A percentile compares a stretch with the other conserved stretches of the same genome.
Conservation (phyloP, 331 rosid species). For the Telfairia occidentalis region DNA sequence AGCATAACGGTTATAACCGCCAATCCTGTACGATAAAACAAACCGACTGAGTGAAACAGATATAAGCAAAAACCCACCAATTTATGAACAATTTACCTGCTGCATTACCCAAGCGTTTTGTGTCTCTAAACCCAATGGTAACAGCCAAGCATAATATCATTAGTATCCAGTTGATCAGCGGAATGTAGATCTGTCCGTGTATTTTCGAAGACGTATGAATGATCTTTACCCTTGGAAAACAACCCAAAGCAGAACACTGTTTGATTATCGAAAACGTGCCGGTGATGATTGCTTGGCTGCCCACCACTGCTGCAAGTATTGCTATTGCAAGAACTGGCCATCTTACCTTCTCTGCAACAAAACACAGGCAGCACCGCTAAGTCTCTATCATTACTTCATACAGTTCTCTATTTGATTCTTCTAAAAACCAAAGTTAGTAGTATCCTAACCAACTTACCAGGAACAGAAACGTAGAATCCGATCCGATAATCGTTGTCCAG, state of each 20-base stretch:
- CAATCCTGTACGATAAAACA: slow-evolving; percentile 50
- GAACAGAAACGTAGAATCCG: slow-evolving; percentile 94
- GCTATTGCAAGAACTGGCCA: slow-evolving; percentile 98
- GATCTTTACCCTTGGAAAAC: slow-evolving; percentile 82
- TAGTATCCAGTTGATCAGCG: slow-evolving; percentile 87
- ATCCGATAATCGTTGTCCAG: slow-evolving; percentile 51
- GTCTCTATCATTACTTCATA: not conserved
- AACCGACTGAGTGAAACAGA: not conserved
- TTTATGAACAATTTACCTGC: slow-evolving; percentile 42
- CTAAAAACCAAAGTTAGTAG: slow-evolving; percentile 4
- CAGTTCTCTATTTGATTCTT: not conserved
- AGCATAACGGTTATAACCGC: slow-evolving; percentile 96
- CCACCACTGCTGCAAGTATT: slow-evolving; percentile 95
- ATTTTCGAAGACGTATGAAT: slow-evolving; percentile 75
- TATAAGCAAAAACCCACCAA: not conserved
- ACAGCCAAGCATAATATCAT: slow-evolving; percentile 83
- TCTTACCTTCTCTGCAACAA: slow-evolving; percentile 49
- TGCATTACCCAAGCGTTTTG: slow-evolving; percentile 90
- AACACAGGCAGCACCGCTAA: not conserved
- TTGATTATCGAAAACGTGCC: slow-evolving; percentile 97
- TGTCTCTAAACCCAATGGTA: slow-evolving; percentile 82
- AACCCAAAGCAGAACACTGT: slow-evolving; percentile 78
- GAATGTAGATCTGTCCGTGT: slow-evolving; percentile 93
- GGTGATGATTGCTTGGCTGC: slow-evolving; percentile 92
- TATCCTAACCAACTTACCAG: slow-evolving; percentile 44